Evolutionary conservation across 768 basidiomycete species (phyloP), one percentile per base, ranked within the genome.

Genomic region (Termitomyces sp.): DNA sequence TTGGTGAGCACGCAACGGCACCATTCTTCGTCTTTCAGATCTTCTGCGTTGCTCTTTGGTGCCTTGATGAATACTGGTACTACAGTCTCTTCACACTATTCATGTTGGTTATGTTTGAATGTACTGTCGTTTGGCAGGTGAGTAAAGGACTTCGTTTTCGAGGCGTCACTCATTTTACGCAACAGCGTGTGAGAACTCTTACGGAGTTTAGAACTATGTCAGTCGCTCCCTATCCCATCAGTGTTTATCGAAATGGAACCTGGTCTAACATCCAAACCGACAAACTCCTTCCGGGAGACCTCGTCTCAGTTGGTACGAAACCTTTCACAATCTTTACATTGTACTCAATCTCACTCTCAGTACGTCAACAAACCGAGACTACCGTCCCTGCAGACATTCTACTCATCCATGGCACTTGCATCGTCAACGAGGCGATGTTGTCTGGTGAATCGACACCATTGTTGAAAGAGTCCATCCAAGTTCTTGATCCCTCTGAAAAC

Each of bases 1-100:
- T 99, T 65, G 81, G 77, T 24, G 97, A 99, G 76, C 97, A 99
- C 68, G 95, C 96, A 1, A 95, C 95, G 5, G 97, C 97, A 0
- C 97, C 97, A 0, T 99, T 99, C 82, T 99, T 99, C 73, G 97
- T 99, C 30, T 99, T 99, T 75, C 97, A 99, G 74, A 75, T 98
- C 18, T 98, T 99, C 75, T 98, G 97, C 63, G 97, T 98, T 1
- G 94, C 92, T 0, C 77, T 99, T 11, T 99, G 97, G 97, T 93
- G 91, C 69, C 73, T 99, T 66, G 97, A 99, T 67, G 97, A 98
- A 70, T 99, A 98, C 72, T 98, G 95, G 95, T 98, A 97, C 72
- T 99, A 98, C 79, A 90, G 91, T 57, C 72, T 99, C 42, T 99
- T 99, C 76, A 98, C 97, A 2, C 79, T 95, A 27, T 98, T 99